Percentiles rank a stretch among this genome's conserved stretches.
These are phyloP conservation scores for Colletotrichum sp. DNA, from an alignment of 2,329 filamentous ascomycete genomes.

Conservation along the genomic window DNA sequence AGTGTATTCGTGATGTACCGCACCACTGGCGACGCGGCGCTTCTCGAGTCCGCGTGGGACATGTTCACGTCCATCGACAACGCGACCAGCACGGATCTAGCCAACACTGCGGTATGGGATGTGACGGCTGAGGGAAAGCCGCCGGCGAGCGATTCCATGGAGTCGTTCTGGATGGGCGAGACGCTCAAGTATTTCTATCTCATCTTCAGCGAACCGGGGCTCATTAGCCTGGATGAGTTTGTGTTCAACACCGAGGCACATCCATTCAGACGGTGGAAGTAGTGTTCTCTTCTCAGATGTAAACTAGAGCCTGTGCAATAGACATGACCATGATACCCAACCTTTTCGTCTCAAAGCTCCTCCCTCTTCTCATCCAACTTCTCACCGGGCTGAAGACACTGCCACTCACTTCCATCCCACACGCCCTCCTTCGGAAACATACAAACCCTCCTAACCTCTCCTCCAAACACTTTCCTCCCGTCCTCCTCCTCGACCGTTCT, in stretches of 20 bases:
- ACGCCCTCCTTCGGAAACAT: not conserved
- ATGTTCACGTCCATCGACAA: conserved; percentile 63
- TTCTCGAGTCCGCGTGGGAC: conserved; percentile 65
- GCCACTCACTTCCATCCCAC: not conserved
- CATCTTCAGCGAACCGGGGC: conserved; percentile 59
- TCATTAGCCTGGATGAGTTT: conserved; percentile 64
- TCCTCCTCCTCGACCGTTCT: not conserved
- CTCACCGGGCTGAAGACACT: not conserved
- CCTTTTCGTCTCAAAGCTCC: not conserved
- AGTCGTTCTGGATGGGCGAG: conserved; percentile 41
- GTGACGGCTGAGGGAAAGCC: conserved; percentile 40
- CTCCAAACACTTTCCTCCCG: not conserved
- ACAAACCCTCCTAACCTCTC: not conserved
- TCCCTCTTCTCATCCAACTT: not conserved
- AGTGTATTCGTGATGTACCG: conserved; percentile 71
- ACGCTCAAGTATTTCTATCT: conserved; percentile 41
- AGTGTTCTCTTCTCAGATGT: fast-evolving
- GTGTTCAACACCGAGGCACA: conserved; percentile 50
- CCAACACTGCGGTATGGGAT: conserved; percentile 59
- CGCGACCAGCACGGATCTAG: conserved; percentile 54
- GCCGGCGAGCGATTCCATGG: conserved; percentile 64
- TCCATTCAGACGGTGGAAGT: conserved; percentile 25
- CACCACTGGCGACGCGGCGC: conserved; percentile 60
- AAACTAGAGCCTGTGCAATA: not conserved
- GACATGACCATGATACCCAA: not conserved